Evolutionary conservation across 140 eudicot genomes (phyloP), one percentile per base, ranked within the genome.

Genomic region (Cichorium intybus): DNA sequence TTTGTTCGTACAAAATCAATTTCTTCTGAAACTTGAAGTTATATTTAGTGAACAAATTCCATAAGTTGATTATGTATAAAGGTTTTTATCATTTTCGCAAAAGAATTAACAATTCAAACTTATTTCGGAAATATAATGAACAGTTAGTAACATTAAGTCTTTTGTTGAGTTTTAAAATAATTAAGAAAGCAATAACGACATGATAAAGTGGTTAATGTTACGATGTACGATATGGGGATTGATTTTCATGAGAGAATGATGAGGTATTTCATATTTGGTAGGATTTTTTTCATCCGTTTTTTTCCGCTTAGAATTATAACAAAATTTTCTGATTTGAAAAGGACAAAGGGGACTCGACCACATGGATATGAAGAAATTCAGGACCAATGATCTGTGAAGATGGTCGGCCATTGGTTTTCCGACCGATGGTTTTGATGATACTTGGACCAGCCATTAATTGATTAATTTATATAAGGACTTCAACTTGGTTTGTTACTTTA

Each of bases 311-410:
- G 27, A 21, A 10, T 6, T 50, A 50, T 21, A 20, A 18, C 10
- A 50, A 50, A 10, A 11, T 21, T 50, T 6, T 50, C 20, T 7
- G 27, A 49, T 52, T 24, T 54, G 60, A 54, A 54, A 54, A 54
- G 37, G 18, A 15, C 60, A 21, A 54, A 14, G 60, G 35, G 60
- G 60, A 24, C 60, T 55, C 1, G 21, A 51, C 5, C 46, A n/a
- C 34, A 54, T 54, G 60, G 60, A 54, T 54, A 24, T 54, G 7
- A 52, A 52, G 58, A 26, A 15, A 15, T 55, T 55, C 9, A 55
- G 60, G 60, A 55, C 60, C 60, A 55, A 24, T 15, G 18, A 31
- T 55, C 26, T 26, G 31, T 55, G 37, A 55, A 7, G 17, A 48
- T 18, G 59, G 39, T 26, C 10, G 37, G 24, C 60, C 31, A 54